Evolutionary conservation across 176 grass and related monocot genomes (phyloP).

Genomic region (maize (Zea mays)): Zm-B73-REFERENCE-NAM-5.0 NC_050100.1:25087501-25088000

Average conservation of each 20-base stretch:
- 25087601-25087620: too few relatives aligned
- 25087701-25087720: too few relatives aligned
- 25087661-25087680: too few relatives aligned
- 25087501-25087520: neutral
- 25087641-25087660: too few relatives aligned
- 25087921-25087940: neutral
- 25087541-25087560: too few relatives aligned
- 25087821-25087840: too few relatives aligned
- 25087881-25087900: neutral
- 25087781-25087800: neutral
- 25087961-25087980: neutral
- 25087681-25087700: too few relatives aligned
- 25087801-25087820: neutral
- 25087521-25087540: neutral
- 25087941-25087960: neutral
- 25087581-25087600: too few relatives aligned
- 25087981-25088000: neutral
- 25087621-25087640: too few relatives aligned
- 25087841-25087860: too few relatives aligned
- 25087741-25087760: neutral
- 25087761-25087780: neutral
- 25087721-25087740: neutral
- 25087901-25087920: neutral
- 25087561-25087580: too few relatives aligned
- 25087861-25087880: too few relatives aligned